These are phyloP conservation scores for Cladophialophora immunda DNA, from an alignment of 2,329 filamentous ascomycete species.

Conservation along the genomic window DNA sequence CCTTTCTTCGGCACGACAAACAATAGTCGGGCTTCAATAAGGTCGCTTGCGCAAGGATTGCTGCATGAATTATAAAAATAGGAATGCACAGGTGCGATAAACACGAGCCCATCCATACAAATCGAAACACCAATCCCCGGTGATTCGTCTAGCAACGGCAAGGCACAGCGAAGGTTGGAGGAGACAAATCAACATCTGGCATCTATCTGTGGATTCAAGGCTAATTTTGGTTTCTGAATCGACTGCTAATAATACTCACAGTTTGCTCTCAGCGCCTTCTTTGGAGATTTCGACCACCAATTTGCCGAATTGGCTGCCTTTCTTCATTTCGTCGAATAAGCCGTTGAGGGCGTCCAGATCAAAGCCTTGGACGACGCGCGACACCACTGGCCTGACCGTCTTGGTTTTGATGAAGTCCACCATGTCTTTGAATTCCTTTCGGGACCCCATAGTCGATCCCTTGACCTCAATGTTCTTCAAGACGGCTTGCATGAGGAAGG, in stretches of 20 bases:
- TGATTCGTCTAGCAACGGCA: not conserved
- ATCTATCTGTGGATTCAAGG: not conserved
- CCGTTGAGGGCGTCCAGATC: constrained; percentile 79
- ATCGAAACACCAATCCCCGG: not conserved
- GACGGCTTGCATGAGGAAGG: constrained; percentile 83
- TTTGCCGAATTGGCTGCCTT: constrained; percentile 89
- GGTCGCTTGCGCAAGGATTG: not conserved
- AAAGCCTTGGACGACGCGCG: constrained; percentile 75
- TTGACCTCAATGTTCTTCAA: constrained; percentile 87
- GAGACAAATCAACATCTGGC: not conserved
- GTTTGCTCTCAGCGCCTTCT: constrained; percentile 47
- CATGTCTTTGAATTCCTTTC: constrained; percentile 91
- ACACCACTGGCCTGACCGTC: constrained; percentile 79
- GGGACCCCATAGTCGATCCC: constrained; percentile 90
- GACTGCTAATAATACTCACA: constrained; percentile 42
- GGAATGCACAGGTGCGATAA: not conserved
- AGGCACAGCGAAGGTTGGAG: not conserved
- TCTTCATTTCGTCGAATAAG: constrained; percentile 88
- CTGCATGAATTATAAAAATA: constrained; percentile 17
- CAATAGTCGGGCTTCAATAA: not conserved
- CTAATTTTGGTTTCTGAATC: not conserved
- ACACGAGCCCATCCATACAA: not conserved
- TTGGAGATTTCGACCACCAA: constrained; percentile 76
- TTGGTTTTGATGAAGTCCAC: constrained; percentile 78
- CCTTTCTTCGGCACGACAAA: not conserved